Evolutionary conservation across 2,329 filamentous ascomycete genomes (phyloP), one percentile per base, ranked within the genome.

Genomic region (Paecilomyces dactylethromorphus): DNA sequence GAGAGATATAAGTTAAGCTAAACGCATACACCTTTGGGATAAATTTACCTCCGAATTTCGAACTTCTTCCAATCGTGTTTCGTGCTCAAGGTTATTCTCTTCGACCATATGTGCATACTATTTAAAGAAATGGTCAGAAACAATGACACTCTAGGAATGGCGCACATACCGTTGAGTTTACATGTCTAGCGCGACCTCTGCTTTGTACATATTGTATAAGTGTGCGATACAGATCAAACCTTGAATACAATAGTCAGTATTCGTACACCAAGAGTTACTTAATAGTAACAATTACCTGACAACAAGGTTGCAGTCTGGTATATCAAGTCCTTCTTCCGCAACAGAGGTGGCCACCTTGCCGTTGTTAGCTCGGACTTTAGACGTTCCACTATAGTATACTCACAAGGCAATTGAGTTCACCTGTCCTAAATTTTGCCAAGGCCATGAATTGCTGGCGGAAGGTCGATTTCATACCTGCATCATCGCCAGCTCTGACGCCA

Each of bases 191-290:
- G 57, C 94, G 85, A 0, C 94, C 94, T 62, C 91, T 85, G 13
- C 92, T 97, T 72, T 99, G 94, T 21, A 97, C 87, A 69, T 97
- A 97, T 68, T 96, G 90, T 56, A 97, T 97, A 73, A 96, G 86
- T 0, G 93, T 97, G 11, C 83, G 81, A 74, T 92, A 96, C 2
- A 96, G 82, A 69, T 97, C 91, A 67, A 97, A 99, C 1, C 92
- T 77, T 53, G 11, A 21, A 33, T 1, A 10, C n/a, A 3, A 18
- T 4, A 29, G 26, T 45, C 39, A 45, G 39, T 18, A 45, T 8
- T 18, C 8, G 10, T 18, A 45, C 39, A n/a, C 6, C 8, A 8
- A 45, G 18, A 18, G 15, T 5, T 45, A 1, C 4, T 8, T 18
- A 5, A 18, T 18, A 7, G 12, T 3, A 8, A 21, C 35, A 49